Evolutionary conservation across 2,329 filamentous ascomycete genomes (phyloP).

Genomic region (Pestalotiopsis sp.): DNA sequence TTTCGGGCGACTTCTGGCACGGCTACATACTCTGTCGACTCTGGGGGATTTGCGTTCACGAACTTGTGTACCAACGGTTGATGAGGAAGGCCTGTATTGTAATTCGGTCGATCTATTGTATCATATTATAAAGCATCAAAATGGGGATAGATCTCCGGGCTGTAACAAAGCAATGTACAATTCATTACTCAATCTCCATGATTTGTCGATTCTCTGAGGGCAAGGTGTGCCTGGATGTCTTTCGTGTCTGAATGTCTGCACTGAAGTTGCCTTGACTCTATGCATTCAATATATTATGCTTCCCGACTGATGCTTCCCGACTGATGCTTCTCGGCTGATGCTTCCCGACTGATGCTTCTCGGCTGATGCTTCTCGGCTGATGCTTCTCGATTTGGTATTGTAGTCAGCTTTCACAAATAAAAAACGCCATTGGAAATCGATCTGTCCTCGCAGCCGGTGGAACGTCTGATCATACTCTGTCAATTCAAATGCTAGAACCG

Average conservation of each 20-base stretch:
- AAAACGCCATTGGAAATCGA: background rate
- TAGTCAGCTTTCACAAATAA: too few relatives aligned
- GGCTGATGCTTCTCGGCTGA: too few relatives aligned
- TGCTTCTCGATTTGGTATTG: too few relatives aligned
- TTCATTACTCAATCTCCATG: background rate
- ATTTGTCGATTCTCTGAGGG: background rate
- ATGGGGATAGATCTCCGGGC: constrained; percentile 10
- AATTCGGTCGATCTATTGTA: constrained; percentile 10
- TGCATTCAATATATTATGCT: too few relatives aligned
- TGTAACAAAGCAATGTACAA: constrained; percentile 12
- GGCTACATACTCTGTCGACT: background rate
- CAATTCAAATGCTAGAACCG: background rate
- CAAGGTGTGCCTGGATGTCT: background rate
- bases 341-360: too few relatives aligned
- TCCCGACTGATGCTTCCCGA: too few relatives aligned
- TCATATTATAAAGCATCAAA: constrained; percentile 18
- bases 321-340: too few relatives aligned
- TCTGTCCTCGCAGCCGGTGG: background rate
- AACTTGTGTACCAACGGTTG: background rate
- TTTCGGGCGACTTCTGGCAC: background rate
- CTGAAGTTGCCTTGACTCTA: too few relatives aligned
- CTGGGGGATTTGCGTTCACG: background rate
- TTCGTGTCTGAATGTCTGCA: too few relatives aligned
- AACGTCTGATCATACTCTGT: background rate
- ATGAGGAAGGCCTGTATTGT: background rate